Evolutionary conservation across 2,329 filamentous ascomycete genomes (phyloP).

Genomic region (Ampelomyces quisqualis): DNA sequence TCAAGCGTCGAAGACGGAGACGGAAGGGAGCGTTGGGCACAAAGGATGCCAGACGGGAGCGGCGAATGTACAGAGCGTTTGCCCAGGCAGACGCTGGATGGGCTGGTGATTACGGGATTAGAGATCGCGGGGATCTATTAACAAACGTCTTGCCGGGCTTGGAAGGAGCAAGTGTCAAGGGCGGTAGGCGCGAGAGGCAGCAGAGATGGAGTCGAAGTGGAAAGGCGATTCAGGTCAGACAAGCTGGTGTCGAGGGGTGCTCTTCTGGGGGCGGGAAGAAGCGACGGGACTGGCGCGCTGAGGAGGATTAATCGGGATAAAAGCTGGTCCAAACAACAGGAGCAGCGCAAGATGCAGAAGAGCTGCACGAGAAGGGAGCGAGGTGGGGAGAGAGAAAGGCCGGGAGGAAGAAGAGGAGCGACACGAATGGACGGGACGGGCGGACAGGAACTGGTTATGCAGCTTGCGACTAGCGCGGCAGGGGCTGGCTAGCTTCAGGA

Average conservation of each 20-base stretch:
- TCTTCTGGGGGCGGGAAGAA: conserved; percentile 13
- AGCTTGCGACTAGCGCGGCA: no score
- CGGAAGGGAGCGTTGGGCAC: conserved; percentile 26
- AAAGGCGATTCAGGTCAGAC: conserved; percentile 17
- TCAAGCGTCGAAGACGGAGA: conserved; percentile 14
- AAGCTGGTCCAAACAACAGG: conserved; percentile 35
- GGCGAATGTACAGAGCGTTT: conserved; percentile 23
- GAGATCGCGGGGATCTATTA: conserved; percentile 46
- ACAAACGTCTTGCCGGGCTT: conserved; percentile 27
- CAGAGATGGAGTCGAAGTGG: conserved; percentile 9
- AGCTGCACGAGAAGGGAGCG: conserved; percentile 54
- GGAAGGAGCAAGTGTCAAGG: conserved; percentile 18
- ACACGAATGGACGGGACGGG: conserved; percentile 62
- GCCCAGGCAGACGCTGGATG: conserved; percentile 24
- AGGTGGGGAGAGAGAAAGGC: conserved; percentile 43
- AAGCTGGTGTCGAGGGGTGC: conserved; percentile 1
- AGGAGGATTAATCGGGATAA: conserved; percentile 31
- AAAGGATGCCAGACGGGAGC: conserved; percentile 9
- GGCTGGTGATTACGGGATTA: conserved; percentile 44
- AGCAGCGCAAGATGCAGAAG: conserved; percentile 41
- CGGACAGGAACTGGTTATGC: no score
- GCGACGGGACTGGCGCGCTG: conserved; percentile 44
- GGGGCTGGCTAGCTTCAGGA: no score
- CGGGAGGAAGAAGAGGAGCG: conserved; percentile 51
- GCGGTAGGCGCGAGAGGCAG: conserved; percentile 8